These are phyloP conservation scores for Trypanosoma platydactyli DNA, from an alignment of 208 protist species.

Conservation along the genomic window DNA sequence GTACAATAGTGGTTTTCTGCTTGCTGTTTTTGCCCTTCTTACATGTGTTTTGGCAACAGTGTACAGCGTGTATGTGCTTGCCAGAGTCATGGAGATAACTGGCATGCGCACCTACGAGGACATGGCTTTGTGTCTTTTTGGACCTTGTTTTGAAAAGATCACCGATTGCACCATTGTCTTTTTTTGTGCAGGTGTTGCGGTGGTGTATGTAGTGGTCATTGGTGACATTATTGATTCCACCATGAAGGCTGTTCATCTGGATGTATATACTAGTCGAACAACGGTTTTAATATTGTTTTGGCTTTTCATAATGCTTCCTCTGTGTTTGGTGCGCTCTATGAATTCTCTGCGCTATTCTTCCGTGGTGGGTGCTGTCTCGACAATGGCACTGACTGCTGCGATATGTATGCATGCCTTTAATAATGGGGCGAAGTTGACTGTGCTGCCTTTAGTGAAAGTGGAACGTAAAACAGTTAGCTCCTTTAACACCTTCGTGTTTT, in stretches of 20 bases:
- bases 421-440: conserved; percentile 4
- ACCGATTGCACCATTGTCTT: conserved; percentile 57
- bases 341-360: conserved; percentile 80
- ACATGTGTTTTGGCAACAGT: conserved; percentile 52
- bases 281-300: conserved; percentile 69
- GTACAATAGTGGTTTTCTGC: conserved; percentile 48
- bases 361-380: conserved; percentile 61
- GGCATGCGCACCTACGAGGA: conserved; percentile 71
- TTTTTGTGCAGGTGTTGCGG: conserved; percentile 82
- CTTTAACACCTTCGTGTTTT: conserved; percentile 73
- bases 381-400: conserved; percentile 50
- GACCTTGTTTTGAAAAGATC: conserved; percentile 51
- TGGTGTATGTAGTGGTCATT: conserved; percentile 88
- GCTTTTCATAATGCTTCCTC: conserved; percentile 78
- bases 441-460: conserved; percentile 29
- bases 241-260: conserved; percentile 32
- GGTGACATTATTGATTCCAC: conserved; percentile 74
- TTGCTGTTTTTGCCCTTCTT: conserved; percentile 46
- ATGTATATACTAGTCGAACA: conserved; percentile 37
- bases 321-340: conserved; percentile 61
- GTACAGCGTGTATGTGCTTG: conserved; percentile 77
- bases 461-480: conserved; percentile 41
- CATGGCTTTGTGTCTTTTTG: conserved; percentile 51
- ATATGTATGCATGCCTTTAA: conserved; percentile 25
- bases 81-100: conserved; percentile 54